phyloP scores from a whole-genome alignment of 768 basidiomycete species.

The Xerocomellus dryophilus region DNA sequence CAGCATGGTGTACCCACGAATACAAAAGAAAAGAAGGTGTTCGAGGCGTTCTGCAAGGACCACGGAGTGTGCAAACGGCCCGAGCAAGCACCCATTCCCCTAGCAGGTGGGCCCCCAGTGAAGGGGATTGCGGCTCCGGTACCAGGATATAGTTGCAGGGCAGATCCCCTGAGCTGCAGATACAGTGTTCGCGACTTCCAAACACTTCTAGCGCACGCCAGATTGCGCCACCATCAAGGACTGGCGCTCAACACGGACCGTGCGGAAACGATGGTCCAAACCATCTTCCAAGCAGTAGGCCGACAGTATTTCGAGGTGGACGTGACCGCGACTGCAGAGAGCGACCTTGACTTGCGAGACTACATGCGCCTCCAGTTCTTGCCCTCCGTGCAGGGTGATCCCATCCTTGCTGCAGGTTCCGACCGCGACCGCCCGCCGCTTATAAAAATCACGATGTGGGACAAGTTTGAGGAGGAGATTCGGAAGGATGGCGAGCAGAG shows the following conservation, averaged over 20 bases:
- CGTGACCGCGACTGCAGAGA: neutral
- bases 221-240: neutral
- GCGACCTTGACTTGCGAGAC: neutral
- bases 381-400: neutral
- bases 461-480: neutral
- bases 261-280: neutral
- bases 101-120: neutral
- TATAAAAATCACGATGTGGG: neutral
- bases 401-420: neutral
- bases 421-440: neutral
- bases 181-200: slow-evolving; percentile 1
- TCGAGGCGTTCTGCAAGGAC: neutral
- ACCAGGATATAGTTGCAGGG: neutral
- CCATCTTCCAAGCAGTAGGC: neutral
- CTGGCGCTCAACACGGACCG: neutral
- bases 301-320: slow-evolving; percentile 1
- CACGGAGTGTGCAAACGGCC: neutral
- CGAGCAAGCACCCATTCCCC: neutral
- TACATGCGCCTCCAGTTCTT: neutral
- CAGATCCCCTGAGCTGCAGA: neutral
- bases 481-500: neutral
- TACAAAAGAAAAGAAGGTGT: neutral
- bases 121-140: neutral
- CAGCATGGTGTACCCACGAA: neutral
- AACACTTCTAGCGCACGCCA: neutral